phyloP scores from a whole-genome alignment of 192 early-diverging fungal genomes.

The Cladochytrium replicatum region DNA sequence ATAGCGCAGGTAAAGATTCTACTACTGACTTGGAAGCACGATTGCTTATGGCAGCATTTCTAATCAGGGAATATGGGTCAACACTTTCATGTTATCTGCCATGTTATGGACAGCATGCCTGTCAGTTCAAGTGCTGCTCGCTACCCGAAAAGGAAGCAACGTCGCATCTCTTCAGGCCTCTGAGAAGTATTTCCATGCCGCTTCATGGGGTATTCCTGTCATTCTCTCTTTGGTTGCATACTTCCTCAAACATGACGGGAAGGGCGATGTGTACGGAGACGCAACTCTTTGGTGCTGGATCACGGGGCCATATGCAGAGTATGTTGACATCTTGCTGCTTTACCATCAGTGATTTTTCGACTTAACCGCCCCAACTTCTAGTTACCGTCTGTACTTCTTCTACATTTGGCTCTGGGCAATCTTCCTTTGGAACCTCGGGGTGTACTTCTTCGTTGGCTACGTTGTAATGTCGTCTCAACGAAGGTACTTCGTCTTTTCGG shows the following conservation, averaged over 20 bases:
- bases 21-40: no score
- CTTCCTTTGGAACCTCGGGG: background rate
- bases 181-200: background rate
- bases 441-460: background rate
- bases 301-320: background rate
- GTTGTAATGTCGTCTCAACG: background rate
- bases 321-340: background rate
- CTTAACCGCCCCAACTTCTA: background rate
- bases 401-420: background rate
- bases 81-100: background rate
- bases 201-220: background rate
- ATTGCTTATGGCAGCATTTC: no score
- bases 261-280: background rate
- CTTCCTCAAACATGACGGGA: background rate
- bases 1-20: no score
- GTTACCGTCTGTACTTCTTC: background rate
- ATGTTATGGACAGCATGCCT: background rate
- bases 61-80: background rate
- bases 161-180: background rate
- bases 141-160: no score
- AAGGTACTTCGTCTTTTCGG: background rate
- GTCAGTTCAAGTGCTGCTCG: background rate
- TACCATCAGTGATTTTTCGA: background rate
- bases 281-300: slow-evolving; percentile 1
- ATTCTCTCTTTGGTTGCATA: background rate